These are phyloP conservation scores for Capsella rubella DNA, from an alignment of 441 rosid genomes.

Conservation along the genomic window DNA sequence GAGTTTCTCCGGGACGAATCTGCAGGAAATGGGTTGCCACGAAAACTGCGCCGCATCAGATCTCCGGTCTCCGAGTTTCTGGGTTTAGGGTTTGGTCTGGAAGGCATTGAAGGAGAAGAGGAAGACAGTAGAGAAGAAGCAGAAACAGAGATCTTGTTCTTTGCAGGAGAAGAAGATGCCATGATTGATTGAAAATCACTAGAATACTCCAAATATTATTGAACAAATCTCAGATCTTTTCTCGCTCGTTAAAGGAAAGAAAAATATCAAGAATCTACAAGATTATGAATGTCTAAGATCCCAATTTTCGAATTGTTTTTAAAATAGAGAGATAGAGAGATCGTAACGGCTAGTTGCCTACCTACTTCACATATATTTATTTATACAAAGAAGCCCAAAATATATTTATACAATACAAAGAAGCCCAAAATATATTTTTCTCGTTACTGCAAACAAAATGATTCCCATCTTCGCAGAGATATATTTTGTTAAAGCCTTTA, in stretches of 20 bases:
- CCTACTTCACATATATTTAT: not conserved
- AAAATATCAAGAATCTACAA: constrained; percentile 37
- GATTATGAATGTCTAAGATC: not conserved
- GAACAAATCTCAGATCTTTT: constrained; percentile 12
- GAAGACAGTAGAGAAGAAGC: constrained; percentile 29
- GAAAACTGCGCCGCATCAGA: constrained; percentile 70
- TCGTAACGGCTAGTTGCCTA: constrained; percentile 43
- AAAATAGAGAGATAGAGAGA: not conserved
- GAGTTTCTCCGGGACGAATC: constrained; percentile 60
- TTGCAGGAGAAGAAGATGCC: constrained; percentile 51
- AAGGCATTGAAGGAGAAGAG: constrained; percentile 41
- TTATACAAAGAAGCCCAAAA: not conserved
- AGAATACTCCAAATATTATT: not conserved
- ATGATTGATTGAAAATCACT: constrained; percentile 37
- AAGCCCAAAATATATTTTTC: not conserved
- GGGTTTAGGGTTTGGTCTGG: constrained; percentile 49
- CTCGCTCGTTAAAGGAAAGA: constrained; percentile 25
- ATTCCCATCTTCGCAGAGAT: not conserved
- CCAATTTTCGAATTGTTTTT: not conserved
- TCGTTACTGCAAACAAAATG: not conserved
- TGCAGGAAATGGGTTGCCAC: constrained; percentile 60
- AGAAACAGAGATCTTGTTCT: constrained; percentile 36
- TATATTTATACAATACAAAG: too few species aligned
- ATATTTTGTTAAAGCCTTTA: not conserved
- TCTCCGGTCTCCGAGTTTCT: constrained; percentile 67